Percentiles rank a stretch among this genome's conserved stretches.
Evolutionary conservation across 768 basidiomycete species (phyloP).

Genomic region (Rhodotorula graminis): DNA sequence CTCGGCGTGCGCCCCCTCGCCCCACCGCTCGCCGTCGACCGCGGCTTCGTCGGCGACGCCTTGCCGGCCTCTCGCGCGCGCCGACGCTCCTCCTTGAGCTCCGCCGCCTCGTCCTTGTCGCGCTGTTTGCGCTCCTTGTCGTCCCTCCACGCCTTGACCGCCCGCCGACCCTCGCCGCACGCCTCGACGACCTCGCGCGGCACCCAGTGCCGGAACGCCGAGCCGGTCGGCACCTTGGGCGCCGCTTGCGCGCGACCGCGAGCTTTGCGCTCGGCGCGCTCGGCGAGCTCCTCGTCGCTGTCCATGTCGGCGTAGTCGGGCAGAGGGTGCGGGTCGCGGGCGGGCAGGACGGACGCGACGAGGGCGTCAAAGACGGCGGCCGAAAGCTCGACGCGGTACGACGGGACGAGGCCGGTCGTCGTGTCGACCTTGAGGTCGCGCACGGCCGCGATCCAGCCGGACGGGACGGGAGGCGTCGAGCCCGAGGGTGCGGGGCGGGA

Average conservation of each 20-base stretch:
- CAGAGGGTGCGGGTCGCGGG: constrained; percentile 11
- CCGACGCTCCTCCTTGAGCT: background rate
- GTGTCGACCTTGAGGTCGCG: constrained; percentile 1
- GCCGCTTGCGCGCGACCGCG: background rate
- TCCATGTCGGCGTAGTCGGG: background rate
- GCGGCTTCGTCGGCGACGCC: background rate
- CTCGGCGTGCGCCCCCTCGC: no score
- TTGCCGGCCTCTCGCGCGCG: background rate
- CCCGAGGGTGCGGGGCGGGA: background rate
- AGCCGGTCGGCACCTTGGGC: background rate
- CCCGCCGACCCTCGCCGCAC: background rate
- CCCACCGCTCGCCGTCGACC: background rate
- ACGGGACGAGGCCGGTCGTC: constrained; percentile 9
- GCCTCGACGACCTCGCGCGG: constrained; percentile 4
- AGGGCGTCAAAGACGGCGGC: background rate
- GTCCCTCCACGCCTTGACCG: constrained; percentile 4
- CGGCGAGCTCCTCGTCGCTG: background rate
- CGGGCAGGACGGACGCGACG: constrained; percentile 3
- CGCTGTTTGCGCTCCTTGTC: background rate
- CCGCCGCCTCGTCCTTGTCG: constrained; percentile 11
- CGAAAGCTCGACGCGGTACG: constrained; percentile 30
- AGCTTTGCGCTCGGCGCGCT: background rate
- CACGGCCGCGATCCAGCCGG: background rate
- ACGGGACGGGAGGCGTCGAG: background rate
- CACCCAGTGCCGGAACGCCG: constrained; percentile 19